These are phyloP conservation scores for Acer yangbiense DNA, from an alignment of 345 rosid genomes.

Conservation along the genomic window DNA sequence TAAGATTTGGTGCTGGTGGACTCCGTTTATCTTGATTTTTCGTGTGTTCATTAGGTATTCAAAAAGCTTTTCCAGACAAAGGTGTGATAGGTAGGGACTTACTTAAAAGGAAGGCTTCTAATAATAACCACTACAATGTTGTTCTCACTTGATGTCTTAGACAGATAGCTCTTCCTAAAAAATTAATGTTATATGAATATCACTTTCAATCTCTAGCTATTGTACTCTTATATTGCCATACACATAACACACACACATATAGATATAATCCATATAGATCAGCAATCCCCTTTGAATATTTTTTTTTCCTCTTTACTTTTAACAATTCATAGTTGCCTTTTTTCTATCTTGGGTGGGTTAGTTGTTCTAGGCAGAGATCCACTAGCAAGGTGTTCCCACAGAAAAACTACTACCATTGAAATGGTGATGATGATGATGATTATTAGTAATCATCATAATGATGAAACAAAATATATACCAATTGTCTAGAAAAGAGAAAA, in stretches of 20 bases:
- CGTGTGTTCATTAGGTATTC: not conserved
- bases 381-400: not conserved
- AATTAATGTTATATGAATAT: not conserved
- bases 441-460: not conserved
- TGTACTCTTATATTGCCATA: not conserved
- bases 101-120: conserved; percentile 6
- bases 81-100: conserved; percentile 14
- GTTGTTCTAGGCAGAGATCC: not conserved
- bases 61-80: conserved; percentile 9
- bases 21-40: conserved; percentile 24
- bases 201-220: not conserved
- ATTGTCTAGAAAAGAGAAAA: not conserved
- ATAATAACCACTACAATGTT: conserved; percentile 15
- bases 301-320: no score
- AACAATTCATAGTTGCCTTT: not conserved
- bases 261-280: no score
- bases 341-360: not conserved
- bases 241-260: not conserved
- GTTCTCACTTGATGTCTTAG: not conserved
- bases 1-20: conserved; percentile 16
- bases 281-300: no score
- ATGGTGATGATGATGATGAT: not conserved
- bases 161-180: not conserved
- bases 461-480: not conserved
- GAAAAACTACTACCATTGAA: not conserved